Evolutionary conservation across 2,329 filamentous ascomycete species (phyloP), one percentile per base, ranked within the genome.

Genomic region (Colletotrichum noveboracense): DNA sequence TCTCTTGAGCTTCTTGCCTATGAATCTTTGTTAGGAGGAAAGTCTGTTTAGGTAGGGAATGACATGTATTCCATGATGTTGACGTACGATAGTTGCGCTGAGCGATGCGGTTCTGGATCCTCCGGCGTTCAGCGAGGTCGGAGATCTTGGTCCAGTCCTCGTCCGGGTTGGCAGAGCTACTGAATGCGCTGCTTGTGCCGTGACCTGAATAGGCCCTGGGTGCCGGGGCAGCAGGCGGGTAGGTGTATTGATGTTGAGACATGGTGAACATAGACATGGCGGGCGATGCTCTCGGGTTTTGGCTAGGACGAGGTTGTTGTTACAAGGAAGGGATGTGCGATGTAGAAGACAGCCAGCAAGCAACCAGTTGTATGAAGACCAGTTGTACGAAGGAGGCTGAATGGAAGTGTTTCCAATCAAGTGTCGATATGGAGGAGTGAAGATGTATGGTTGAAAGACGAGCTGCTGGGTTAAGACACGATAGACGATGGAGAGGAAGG

Each of bases 141-240:
- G 96, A 98, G 84, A 98, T 98, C 92, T 98, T 98, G 83, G 96
- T 98, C 96, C 96, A 98, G 88, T 98, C 96, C 87, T 98, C 96
- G 83, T 98, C 96, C 71, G 96, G 95, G 85, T 98, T 97, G 80
- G 96, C 96, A 78, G 95, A 97, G 81, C 94, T 94, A 87, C 95
- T 97, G 89, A 98, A 98, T 80, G 96, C 96, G 87, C 95, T 98
- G 88, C 95, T 98, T 77, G 95, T 97, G 83, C 93, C 93, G 83
- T 95, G 93, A 78, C 88, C 90, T 55, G 92, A 89, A 80, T 94
- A 93, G 82, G 95, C 93, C 84, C 94, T 92, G 67, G 93, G 89
- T 67, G 75, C 86, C 82, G 77, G 85, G 80, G 80, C 83, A 81
- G 83, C 78, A 34, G 81, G 78, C 79, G 79, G 76, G 76, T 87